Conservation (phyloP, 2,329 filamentous ascomycete genomes). For the Verticillium dahliae region DNA sequence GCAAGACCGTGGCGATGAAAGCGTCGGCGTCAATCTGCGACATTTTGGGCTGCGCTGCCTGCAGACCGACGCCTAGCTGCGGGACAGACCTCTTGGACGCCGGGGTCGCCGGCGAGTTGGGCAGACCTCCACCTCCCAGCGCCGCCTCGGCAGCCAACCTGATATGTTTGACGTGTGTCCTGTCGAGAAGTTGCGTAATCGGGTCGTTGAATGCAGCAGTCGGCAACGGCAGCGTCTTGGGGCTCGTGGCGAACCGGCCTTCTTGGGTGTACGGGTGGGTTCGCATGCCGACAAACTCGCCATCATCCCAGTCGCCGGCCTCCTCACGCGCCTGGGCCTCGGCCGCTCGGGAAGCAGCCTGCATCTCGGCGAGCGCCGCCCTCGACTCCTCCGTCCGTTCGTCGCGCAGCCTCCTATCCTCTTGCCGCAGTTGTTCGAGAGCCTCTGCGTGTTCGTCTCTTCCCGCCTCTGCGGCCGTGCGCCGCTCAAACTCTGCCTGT, state of each 20-base stretch:
- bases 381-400: not conserved
- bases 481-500: slow-evolving; percentile 17
- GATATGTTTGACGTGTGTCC: slow-evolving; percentile 69
- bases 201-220: slow-evolving; percentile 62
- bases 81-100: slow-evolving; percentile 45
- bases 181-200: slow-evolving; percentile 59
- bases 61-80: slow-evolving; percentile 59
- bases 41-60: slow-evolving; percentile 61
- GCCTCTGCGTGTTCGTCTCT: not conserved
- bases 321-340: slow-evolving; percentile 22
- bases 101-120: slow-evolving; percentile 69
- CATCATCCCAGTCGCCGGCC: slow-evolving; percentile 13
- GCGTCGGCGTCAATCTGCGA: slow-evolving; percentile 68
- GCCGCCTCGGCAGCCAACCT: slow-evolving; percentile 61
- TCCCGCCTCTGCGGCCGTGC: slow-evolving; percentile 6
- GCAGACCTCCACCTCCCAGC: slow-evolving; percentile 72
- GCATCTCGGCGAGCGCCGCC: not conserved
- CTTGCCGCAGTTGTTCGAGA: not conserved
- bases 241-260: slow-evolving; percentile 68
- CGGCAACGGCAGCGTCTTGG: slow-evolving; percentile 71
- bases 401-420: not conserved
- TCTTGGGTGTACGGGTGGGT: slow-evolving; percentile 66
- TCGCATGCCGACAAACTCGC: slow-evolving; percentile 6
- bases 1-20: slow-evolving; percentile 63
- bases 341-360: slow-evolving; percentile 9